phyloP scores from a whole-genome alignment of 2,329 filamentous ascomycete genomes.

The Alternaria metachromatica region DNA sequence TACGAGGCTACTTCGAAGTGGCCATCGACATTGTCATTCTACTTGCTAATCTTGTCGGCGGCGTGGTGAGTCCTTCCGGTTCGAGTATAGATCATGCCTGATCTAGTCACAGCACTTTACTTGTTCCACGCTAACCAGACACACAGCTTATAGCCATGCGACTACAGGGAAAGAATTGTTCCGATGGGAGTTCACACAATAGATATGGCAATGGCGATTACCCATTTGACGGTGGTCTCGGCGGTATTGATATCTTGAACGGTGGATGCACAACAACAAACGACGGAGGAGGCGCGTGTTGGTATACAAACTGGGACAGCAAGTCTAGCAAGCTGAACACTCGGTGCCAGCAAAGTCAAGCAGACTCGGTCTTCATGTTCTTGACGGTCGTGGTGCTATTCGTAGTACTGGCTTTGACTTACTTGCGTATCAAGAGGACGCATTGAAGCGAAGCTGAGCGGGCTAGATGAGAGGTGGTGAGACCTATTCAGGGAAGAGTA shows the following conservation, averaged over 20 bases:
- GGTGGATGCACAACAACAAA: too few species aligned
- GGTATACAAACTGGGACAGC: too few species aligned
- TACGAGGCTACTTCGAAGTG: neutral
- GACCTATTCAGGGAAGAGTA: neutral
- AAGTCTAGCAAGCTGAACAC: neutral
- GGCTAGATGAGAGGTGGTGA: neutral
- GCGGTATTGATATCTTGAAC: too few species aligned
- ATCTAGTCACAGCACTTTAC: too few species aligned
- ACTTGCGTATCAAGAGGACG: neutral
- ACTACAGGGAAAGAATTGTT: too few species aligned
- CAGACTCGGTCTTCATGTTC: neutral
- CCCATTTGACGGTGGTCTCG: too few species aligned
- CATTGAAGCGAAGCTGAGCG: neutral
- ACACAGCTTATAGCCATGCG: too few species aligned
- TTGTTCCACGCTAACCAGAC: too few species aligned
- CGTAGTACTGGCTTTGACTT: neutral
- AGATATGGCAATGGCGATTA: too few species aligned
- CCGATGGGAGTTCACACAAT: too few species aligned
- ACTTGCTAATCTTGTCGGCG: neutral
- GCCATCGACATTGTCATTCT: neutral
- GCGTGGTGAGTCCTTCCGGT: neutral
- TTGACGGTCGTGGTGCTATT: neutral
- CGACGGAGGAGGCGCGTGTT: too few species aligned
- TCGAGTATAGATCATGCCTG: too few species aligned
- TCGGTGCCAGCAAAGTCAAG: neutral